phyloP scores from a whole-genome alignment of 2,329 filamentous ascomycete genomes.

The Phaeosphaeriaceae sp. region DNA sequence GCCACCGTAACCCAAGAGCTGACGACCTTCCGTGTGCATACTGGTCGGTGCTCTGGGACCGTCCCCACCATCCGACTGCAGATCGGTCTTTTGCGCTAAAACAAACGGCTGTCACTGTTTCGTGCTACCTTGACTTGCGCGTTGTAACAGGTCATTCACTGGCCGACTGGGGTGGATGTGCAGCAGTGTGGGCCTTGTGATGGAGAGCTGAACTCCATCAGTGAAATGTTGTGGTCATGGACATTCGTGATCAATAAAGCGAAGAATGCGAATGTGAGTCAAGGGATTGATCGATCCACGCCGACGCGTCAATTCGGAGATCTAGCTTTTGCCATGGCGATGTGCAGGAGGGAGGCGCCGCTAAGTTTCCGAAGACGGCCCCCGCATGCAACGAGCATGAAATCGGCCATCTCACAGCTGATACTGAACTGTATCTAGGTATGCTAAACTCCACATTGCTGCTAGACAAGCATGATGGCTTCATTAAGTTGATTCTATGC shows the following conservation, averaged over 20 bases:
- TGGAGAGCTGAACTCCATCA: background rate
- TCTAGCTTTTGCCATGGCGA: background rate
- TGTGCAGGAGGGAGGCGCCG: slow-evolving; percentile 6
- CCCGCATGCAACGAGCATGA: background rate
- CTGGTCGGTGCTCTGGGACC: slow-evolving; percentile 8
- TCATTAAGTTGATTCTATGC: background rate
- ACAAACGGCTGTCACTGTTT: slow-evolving; percentile 46
- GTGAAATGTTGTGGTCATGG: background rate
- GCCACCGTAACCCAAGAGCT: slow-evolving; percentile 11
- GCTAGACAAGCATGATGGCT: background rate
- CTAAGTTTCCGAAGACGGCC: background rate
- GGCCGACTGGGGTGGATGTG: slow-evolving; percentile 13
- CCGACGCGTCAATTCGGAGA: slow-evolving; percentile 1
- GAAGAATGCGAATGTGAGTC: slow-evolving; percentile 13
- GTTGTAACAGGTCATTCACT: slow-evolving; percentile 12
- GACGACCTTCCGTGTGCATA: slow-evolving; percentile 19
- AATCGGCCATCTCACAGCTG: background rate
- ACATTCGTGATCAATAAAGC: background rate
- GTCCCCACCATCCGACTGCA: slow-evolving; percentile 25
- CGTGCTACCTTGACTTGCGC: slow-evolving; percentile 22
- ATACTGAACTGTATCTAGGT: background rate
- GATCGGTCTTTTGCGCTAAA: slow-evolving; percentile 33
- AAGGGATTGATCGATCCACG: background rate
- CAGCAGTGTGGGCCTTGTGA: slow-evolving; percentile 13
- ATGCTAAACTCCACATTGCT: background rate